phyloP scores from a whole-genome alignment of 2,329 filamentous ascomycete genomes.

The Alternaria incomplexa region DNA sequence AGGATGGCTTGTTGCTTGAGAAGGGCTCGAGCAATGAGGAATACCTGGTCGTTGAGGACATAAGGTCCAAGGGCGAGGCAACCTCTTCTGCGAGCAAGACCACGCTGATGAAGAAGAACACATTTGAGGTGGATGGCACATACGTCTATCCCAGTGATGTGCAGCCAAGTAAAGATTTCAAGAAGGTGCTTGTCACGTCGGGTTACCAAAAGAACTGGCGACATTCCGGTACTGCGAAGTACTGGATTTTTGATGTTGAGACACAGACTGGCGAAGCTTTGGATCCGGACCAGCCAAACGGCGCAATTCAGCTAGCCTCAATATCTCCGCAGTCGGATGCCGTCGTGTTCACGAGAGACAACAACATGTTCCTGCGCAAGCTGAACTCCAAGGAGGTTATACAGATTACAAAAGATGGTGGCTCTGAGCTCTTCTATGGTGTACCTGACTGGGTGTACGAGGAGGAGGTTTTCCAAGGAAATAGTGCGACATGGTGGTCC shows the following conservation, averaged over 20 bases:
- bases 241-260: conserved; percentile 91
- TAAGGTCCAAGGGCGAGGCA: conserved; percentile 62
- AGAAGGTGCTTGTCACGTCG: conserved; percentile 83
- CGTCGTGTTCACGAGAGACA: conserved; percentile 85
- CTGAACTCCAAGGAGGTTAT: conserved; percentile 65
- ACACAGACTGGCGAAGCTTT: conserved; percentile 79
- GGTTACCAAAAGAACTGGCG: conserved; percentile 80
- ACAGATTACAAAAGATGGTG: conserved; percentile 85
- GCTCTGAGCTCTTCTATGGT: conserved; percentile 89
- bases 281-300: conserved; percentile 69
- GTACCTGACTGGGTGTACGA: conserved; percentile 98
- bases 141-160: conserved; percentile 65
- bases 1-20: conserved; percentile 87
- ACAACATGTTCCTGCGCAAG: conserved; percentile 86
- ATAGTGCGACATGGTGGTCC: conserved; percentile 94
- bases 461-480: conserved; percentile 79
- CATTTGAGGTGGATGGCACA: conserved; percentile 66
- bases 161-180: conserved; percentile 82
- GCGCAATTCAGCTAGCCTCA: conserved; percentile 78
- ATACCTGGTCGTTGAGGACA: conserved; percentile 86
- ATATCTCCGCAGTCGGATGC: conserved; percentile 91
- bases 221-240: conserved; percentile 83
- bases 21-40: conserved; percentile 65
- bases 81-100: conserved; percentile 59
- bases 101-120: conserved; percentile 74